Conservation (phyloP, 495 filamentous ascomycete genomes). For the Xanthoparmelia taractica region DNA sequence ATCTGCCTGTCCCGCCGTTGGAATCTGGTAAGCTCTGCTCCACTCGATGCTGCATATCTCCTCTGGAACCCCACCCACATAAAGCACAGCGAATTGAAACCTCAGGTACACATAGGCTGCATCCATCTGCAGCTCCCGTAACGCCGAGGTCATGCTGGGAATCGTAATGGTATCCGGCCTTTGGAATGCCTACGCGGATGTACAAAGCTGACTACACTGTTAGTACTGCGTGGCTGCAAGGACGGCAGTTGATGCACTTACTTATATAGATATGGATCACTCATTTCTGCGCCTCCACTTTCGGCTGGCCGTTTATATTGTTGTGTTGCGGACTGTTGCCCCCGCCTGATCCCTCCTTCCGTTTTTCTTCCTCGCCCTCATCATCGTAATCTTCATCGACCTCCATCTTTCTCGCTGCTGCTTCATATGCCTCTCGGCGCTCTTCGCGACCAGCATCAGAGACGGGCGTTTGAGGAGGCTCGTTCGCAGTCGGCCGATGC, state of each 20-base stretch:
- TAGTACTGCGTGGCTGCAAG: neutral
- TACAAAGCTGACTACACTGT: neutral
- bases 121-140: neutral
- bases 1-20: neutral
- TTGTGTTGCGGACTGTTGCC: conserved; percentile 36
- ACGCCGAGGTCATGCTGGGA: neutral
- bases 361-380: conserved; percentile 75
- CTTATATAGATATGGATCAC: neutral
- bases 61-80: neutral
- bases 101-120: neutral
- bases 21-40: neutral
- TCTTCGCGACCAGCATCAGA: conserved; percentile 51
- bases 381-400: conserved; percentile 96
- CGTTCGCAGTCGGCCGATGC: conserved; percentile 44
- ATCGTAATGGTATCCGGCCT: neutral
- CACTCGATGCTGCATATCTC: neutral
- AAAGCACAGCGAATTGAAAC: neutral
- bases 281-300: conserved; percentile 25
- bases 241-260: neutral
- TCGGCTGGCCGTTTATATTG: conserved; percentile 27
- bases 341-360: conserved; percentile 44
- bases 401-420: conserved; percentile 89
- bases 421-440: conserved; percentile 57
- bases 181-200: neutral
- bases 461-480: conserved; percentile 39